Percentiles rank a stretch among this genome's conserved stretches.
phyloP scores from a whole-genome alignment of 257 asterid species.

The Pogostemon cablin region DNA sequence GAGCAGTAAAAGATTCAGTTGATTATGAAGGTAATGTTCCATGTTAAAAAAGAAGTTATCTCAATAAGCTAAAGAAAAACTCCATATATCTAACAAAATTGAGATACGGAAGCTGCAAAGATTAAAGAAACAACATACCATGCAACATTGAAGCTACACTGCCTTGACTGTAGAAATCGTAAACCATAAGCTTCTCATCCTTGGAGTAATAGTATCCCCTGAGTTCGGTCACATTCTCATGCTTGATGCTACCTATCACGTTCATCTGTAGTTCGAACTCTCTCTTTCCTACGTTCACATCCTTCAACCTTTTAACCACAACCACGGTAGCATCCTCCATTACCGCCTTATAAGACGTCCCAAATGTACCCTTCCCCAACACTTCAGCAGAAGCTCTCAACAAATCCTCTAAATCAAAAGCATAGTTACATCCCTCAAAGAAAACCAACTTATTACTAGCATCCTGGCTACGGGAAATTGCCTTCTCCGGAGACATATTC shows the following conservation, averaged over 20 bases:
- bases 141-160: slow-evolving; percentile 83
- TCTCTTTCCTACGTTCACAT: slow-evolving; percentile 77
- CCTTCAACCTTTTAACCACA: slow-evolving; percentile 94
- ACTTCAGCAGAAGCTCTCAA: slow-evolving; percentile 98
- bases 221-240: slow-evolving; percentile 82
- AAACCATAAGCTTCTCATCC: slow-evolving; percentile 96
- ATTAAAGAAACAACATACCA: slow-evolving; percentile 45
- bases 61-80: not conserved
- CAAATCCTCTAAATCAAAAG: slow-evolving; percentile 90
- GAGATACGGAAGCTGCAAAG: not conserved
- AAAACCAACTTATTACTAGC: slow-evolving; percentile 73
- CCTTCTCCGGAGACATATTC: slow-evolving; percentile 77
- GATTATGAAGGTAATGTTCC: slow-evolving; percentile 8
- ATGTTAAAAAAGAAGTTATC: not conserved
- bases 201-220: slow-evolving; percentile 94
- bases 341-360: slow-evolving; percentile 83
- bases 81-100: not conserved
- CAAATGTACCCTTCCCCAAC: slow-evolving; percentile 86
- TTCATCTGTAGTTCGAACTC: slow-evolving; percentile 93
- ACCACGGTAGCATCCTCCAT: slow-evolving; percentile 81
- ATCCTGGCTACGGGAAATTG: slow-evolving; percentile 66
- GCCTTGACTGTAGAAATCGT: slow-evolving; percentile 74
- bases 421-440: slow-evolving; percentile 87
- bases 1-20: not conserved
- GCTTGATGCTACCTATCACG: slow-evolving; percentile 73